Evolutionary conservation across 805 yeast species (phyloP), one percentile per base, ranked within the genome.

Genomic region (Myxozyma kluyveri): DNA sequence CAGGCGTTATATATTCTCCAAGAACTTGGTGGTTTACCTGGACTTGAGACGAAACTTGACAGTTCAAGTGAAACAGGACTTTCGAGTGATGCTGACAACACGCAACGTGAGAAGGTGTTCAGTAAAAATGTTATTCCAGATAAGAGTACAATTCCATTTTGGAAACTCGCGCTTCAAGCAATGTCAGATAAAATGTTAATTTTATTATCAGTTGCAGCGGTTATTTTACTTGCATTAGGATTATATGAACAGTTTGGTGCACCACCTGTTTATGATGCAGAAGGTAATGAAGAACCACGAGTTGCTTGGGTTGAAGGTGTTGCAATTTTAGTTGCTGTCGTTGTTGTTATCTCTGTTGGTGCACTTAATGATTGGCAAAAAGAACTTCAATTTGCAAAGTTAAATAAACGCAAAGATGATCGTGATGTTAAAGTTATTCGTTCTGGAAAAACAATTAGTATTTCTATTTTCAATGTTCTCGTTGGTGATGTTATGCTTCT

Each of bases 221-320:
- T 88, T 1, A 80, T 93, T 2, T 90, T 98, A 0, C 76, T 93
- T 45, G 91, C 95, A 0, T 72, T 93, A 45, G 99, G 99, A 0
- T 74, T 93, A 5, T 93, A 93, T 67, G 95, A 93, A 69, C 83
- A 95, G 1, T 85, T 89, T 71, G 96, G 95, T 38, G 86, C 86
- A 59, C 89, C 84, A 0, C 75, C 87, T 0, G 81, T 80, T 64
- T 79, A 78, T 62, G 96, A 91, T 67, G 81, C 78, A 4, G 87
- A 88, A 58, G 96, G 96, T 24, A 75, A 80, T 21, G 74, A 80
- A 19, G 68, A 82, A 49, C 96, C 97, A 17, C 80, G 82, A 63
- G 95, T 93, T 29, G 96, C 91, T 63, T 93, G 98, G 57, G 96
- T 95, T 43, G 99, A 93, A 73, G 99, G 99, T 61, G 96, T 90